Evolutionary conservation across 1,284 basidiomycete species (phyloP), one percentile per base, ranked within the genome.

Genomic region (Volvariella surrecta): DNA sequence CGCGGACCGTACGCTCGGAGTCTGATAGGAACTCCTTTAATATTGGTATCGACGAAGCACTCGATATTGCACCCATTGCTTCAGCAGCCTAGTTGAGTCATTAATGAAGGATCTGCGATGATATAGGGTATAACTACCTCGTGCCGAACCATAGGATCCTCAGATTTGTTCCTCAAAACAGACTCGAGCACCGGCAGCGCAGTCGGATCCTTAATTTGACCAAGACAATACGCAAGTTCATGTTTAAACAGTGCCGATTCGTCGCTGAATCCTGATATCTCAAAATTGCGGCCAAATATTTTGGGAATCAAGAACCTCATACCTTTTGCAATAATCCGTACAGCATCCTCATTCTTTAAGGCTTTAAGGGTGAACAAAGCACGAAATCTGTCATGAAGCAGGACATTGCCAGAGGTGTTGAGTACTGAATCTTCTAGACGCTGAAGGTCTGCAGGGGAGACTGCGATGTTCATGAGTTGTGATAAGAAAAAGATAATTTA

Each of bases 101-200:
- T 31, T 2, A 24, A 32, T 10, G 13, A 42, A 39, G 17, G 42
- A 42, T 38, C 50, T 42, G 16, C 45, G 43, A n/a, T 42, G 10
- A 20, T 7, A 9, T 38, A 42, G 30, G 28, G 37, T 35, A 15
- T 40, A 22, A 69, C 51, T 50, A 88, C 89, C 73, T 99, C 95
- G 68, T 99, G 95, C 44, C 95, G 74, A 46, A 99, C 96, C 96
- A 99, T 99, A 1, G 91, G 84, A 64, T 99, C 92, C 60, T 95
- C 84, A 3, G 68, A 59, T 38, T 63, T 59, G 52, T 89, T 68
- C 47, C 75, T 68, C 22, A 99, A 73, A 3, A 96, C 87, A 2
- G 68, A 61, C 60, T 89, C 84, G 2, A 99, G 76, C 11, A 79
- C 74, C 2, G 90, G 82, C 11, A 99, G 69, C 0, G 95, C 96